These are phyloP conservation scores for Chaetomium cochliodes DNA, from an alignment of 495 filamentous ascomycete species.

Conservation along the genomic window DNA sequence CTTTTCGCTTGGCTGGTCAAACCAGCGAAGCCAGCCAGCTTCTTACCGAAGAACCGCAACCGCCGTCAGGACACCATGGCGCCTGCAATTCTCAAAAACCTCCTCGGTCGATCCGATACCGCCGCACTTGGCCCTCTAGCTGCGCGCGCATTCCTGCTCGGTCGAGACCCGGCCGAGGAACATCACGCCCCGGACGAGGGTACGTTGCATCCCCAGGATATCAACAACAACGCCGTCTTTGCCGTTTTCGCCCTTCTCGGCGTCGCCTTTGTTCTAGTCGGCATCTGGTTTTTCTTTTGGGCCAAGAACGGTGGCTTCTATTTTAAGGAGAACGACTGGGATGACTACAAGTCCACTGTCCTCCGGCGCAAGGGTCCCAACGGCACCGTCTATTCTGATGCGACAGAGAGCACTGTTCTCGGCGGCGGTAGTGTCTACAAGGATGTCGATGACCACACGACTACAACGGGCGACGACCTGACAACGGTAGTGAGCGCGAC, in stretches of 20 bases:
- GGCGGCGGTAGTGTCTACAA: constrained; percentile 76
- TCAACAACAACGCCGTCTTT: constrained; percentile 83
- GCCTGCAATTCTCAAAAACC: constrained; percentile 31
- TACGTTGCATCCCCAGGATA: constrained; percentile 58
- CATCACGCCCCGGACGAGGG: constrained; percentile 47
- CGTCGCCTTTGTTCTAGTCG: constrained; percentile 67
- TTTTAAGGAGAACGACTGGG: constrained; percentile 85
- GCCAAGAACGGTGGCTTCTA: constrained; percentile 92
- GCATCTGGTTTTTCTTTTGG: constrained; percentile 98
- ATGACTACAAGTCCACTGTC: constrained; percentile 96
- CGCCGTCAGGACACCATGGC: constrained; percentile 28
- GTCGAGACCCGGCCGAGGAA: constrained; percentile 31
- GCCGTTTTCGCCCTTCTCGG: constrained; percentile 83
- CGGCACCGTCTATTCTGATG: constrained; percentile 74
- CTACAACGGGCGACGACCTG: constrained; percentile 45
- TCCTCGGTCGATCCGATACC: constrained; percentile 27
- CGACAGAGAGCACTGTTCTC: constrained; percentile 75
- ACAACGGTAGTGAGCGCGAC: constrained; percentile 42
- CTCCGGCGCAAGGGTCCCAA: constrained; percentile 88
- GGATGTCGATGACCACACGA: constrained; percentile 57
- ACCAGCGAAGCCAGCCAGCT: constrained; percentile 31
- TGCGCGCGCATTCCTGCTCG: constrained; percentile 41
- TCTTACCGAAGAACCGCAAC: not conserved
- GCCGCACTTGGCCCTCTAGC: constrained; percentile 42
- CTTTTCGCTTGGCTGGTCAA: constrained; percentile 29